These are phyloP conservation scores for Fragilaria radians DNA, from an alignment of 108 stramenopile genomes.

Conservation along the genomic window DNA sequence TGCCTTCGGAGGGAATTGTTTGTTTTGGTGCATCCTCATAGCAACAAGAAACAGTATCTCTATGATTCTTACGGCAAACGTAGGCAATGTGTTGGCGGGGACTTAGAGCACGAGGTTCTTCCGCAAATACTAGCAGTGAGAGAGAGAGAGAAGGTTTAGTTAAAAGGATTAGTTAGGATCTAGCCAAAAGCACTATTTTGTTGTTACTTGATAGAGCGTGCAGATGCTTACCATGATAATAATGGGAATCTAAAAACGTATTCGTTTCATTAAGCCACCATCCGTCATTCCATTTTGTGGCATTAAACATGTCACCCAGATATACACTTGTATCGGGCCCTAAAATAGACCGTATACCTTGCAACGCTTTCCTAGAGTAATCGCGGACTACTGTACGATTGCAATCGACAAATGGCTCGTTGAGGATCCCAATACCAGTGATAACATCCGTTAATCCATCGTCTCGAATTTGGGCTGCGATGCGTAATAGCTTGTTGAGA, in stretches of 20 bases:
- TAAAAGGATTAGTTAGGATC: no score
- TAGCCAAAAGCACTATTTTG: no score
- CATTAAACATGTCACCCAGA: slow-evolving; percentile 47
- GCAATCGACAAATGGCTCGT: slow-evolving; percentile 61
- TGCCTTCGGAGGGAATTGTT: slow-evolving; percentile 22
- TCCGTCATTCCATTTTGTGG: slow-evolving; percentile 40
- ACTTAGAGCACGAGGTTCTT: slow-evolving; percentile 39
- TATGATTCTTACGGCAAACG: slow-evolving; percentile 29
- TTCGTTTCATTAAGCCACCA: slow-evolving; percentile 35
- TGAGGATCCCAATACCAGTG: slow-evolving; percentile 67
- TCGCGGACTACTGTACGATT: slow-evolving; percentile 24
- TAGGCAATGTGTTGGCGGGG: slow-evolving; percentile 68
- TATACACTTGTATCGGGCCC: slow-evolving; percentile 35
- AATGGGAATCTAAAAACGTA: slow-evolving; percentile 60
- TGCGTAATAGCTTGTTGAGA: slow-evolving; percentile 31
- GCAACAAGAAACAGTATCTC: slow-evolving; percentile 36
- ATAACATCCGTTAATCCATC: slow-evolving; percentile 48
- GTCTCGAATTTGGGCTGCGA: slow-evolving; percentile 30
- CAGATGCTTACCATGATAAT: slow-evolving; percentile 43
- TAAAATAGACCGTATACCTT: slow-evolving; percentile 29
- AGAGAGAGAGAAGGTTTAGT: no score
- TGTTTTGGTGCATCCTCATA: slow-evolving; percentile 34
- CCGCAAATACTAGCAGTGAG: slow-evolving; percentile 47
- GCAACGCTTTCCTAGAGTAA: slow-evolving; percentile 44
- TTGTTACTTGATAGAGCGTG: no score